A percentile compares a stretch with the other conserved stretches of the same genome.
These are phyloP conservation scores for Yamadazyma pseudoaaseri DNA, from an alignment of 1,139 yeast species.

Conservation along the genomic window DNA sequence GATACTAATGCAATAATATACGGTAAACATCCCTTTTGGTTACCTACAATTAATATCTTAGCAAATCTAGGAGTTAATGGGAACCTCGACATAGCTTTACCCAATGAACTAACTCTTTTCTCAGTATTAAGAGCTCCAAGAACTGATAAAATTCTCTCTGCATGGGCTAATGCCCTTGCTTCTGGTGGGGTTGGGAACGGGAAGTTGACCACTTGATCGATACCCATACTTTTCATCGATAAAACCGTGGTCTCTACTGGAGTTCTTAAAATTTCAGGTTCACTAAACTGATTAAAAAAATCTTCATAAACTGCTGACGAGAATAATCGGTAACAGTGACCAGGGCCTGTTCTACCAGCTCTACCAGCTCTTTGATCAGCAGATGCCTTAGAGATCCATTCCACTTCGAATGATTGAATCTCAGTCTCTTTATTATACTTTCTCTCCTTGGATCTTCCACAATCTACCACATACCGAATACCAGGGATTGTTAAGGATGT, in stretches of 20 bases:
- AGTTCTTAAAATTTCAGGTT: slow-evolving; percentile 91
- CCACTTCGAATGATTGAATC: slow-evolving; percentile 88
- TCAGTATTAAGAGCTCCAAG: slow-evolving; percentile 74
- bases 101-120: slow-evolving; percentile 66
- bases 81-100: slow-evolving; percentile 82
- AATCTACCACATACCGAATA: slow-evolving; percentile 89
- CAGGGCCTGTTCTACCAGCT: slow-evolving; percentile 99
- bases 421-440: slow-evolving; percentile 81
- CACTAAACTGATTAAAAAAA: slow-evolving; percentile 77
- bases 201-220: slow-evolving; percentile 83
- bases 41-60: slow-evolving; percentile 83
- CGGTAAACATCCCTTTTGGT: slow-evolving; percentile 82
- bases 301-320: slow-evolving; percentile 95
- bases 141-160: slow-evolving; percentile 65
- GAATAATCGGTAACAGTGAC: slow-evolving; percentile 89
- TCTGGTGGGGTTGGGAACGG: slow-evolving; percentile 98
- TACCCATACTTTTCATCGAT: slow-evolving; percentile 97
- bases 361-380: slow-evolving; percentile 96
- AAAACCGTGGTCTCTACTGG: slow-evolving; percentile 94
- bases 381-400: slow-evolving; percentile 94
- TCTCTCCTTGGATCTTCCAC: slow-evolving; percentile 92
- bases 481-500: slow-evolving; percentile 97
- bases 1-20: slow-evolving; percentile 89
- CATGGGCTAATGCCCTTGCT: slow-evolving; percentile 54
- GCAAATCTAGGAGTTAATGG: slow-evolving; percentile 95